Evolutionary conservation across 2,329 filamentous ascomycete genomes (phyloP), one percentile per base, ranked within the genome.

Genomic region (Salinomyces thailandicus): DNA sequence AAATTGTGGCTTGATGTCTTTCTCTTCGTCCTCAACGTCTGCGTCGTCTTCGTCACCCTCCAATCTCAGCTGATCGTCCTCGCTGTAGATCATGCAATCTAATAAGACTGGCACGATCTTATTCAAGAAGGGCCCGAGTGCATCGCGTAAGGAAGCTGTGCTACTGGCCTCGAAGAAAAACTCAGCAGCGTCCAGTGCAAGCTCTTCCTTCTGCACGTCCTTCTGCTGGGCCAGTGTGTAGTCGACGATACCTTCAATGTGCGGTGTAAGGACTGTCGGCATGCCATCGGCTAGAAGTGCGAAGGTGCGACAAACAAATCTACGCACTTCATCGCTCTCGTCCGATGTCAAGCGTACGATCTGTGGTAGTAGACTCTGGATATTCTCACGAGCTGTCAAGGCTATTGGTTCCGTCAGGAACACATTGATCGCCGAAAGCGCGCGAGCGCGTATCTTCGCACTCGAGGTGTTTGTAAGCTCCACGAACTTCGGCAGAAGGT

Each of bases 131-230:
- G 86, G 86, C 6, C 73, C 77, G 31, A 98, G 68, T 1, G 77
- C 73, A 47, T 77, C 72, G 66, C 85, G 85, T 36, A 96, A 66
- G 41, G 81, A 75, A 28, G 83, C 75, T 55, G 94, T 85, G 58
- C 95, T 91, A 42, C 86, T 87, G 14, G 93, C 79, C 26, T 85
- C 85, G 30, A 98, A 75, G 86, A 93, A 98, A 57, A 98, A 98
- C 60, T 98, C 91, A 4, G 91, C 86, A 6, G 91, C 91, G 58
- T 98, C 91, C 47, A 93, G 79, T 24, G 89, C 86, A 40, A 98
- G 69, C 28, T 96, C 86, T 37, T 87, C 80, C 47, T 96, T 87
- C 17, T 87, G 79, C 16, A 65, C 63, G 45, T 79, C 81, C 59
- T 81, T 77, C 60, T 98, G 91, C 58, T 98, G 91, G 18, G 77